Evolutionary conservation across 352 stramenopile genomes (phyloP).

Genomic region (Pythium insidiosum): DNA sequence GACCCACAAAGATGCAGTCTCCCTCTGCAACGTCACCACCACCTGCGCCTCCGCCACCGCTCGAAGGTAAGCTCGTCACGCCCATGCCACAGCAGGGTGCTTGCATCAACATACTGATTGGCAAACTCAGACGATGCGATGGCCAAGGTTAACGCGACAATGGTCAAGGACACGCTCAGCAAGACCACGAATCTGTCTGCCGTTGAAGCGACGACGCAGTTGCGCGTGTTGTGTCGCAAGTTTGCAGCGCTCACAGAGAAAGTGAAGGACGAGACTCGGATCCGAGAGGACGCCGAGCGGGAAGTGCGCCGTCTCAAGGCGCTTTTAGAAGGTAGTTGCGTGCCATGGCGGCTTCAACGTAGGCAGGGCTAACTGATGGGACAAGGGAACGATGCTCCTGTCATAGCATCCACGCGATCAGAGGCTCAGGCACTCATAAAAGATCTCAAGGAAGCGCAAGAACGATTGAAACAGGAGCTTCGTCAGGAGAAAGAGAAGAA

Average conservation of each 20-base stretch:
- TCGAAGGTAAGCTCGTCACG: too few species aligned
- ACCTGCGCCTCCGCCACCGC: too few species aligned
- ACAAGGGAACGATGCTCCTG: slow-evolving; percentile 33
- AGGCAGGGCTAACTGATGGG: too few species aligned
- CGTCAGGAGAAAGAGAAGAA: slow-evolving; percentile 74
- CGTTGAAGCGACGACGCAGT: slow-evolving; percentile 58
- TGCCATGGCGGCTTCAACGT: not conserved
- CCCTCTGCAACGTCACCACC: too few species aligned
- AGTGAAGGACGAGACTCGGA: slow-evolving; percentile 79
- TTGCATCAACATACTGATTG: too few species aligned
- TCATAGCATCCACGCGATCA: slow-evolving; percentile 41
- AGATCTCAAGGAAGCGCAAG: slow-evolving; percentile 54
- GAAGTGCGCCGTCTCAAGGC: slow-evolving; percentile 60
- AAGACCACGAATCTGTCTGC: slow-evolving; percentile 53
- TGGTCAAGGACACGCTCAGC: slow-evolving; percentile 51
- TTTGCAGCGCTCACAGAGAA: slow-evolving; percentile 78
- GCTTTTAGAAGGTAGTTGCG: slow-evolving; percentile 36
- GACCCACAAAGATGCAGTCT: too few species aligned
- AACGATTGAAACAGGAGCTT: slow-evolving; percentile 50
- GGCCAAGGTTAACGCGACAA: too few species aligned
- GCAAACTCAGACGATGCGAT: too few species aligned
- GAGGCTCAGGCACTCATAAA: slow-evolving; percentile 58
- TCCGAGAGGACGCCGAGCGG: slow-evolving; percentile 64
- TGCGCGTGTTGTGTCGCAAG: slow-evolving; percentile 78
- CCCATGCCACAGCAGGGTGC: too few species aligned